phyloP scores from a whole-genome alignment of 1,284 basidiomycete genomes.

The Mycosarcoma mackinlayi region DNA sequence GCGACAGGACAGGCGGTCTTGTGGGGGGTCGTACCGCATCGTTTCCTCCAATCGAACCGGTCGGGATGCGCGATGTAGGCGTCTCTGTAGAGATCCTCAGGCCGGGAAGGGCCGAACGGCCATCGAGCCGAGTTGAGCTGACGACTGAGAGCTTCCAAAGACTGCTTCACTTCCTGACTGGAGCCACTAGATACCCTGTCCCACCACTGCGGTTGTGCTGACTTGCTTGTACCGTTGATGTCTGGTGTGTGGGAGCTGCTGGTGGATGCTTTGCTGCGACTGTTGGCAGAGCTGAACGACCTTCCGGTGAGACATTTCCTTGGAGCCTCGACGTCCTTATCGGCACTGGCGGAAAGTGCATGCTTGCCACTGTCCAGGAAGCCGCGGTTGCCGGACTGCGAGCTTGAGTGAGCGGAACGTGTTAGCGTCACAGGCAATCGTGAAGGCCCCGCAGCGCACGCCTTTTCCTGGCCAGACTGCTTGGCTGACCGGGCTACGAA shows the following conservation, averaged over 20 bases:
- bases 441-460: conserved; percentile 37
- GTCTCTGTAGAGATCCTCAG: conserved; percentile 42
- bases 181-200: neutral
- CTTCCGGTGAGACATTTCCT: neutral
- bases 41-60: conserved; percentile 46
- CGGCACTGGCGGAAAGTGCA: neutral
- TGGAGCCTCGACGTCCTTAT: conserved; percentile 3
- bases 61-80: conserved; percentile 42
- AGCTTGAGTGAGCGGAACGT: conserved; percentile 30
- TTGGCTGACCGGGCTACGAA: neutral
- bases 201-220: conserved; percentile 29
- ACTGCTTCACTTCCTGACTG: neutral
- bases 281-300: conserved; percentile 13
- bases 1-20: neutral
- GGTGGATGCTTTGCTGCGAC: conserved; percentile 4
- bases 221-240: neutral
- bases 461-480: conserved; percentile 16
- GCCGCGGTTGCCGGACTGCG: conserved; percentile 13
- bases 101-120: conserved; percentile 34
- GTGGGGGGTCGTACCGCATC: conserved; percentile 4
- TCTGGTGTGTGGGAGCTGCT: neutral
- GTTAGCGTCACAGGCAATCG: conserved; percentile 4
- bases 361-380: conserved; percentile 11
- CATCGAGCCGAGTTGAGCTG: conserved; percentile 22
- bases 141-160: conserved; percentile 21